Evolutionary conservation across 805 yeast species (phyloP), one percentile per base, ranked within the genome.

Genomic region (Cyberlindnera subsufficiens): DNA sequence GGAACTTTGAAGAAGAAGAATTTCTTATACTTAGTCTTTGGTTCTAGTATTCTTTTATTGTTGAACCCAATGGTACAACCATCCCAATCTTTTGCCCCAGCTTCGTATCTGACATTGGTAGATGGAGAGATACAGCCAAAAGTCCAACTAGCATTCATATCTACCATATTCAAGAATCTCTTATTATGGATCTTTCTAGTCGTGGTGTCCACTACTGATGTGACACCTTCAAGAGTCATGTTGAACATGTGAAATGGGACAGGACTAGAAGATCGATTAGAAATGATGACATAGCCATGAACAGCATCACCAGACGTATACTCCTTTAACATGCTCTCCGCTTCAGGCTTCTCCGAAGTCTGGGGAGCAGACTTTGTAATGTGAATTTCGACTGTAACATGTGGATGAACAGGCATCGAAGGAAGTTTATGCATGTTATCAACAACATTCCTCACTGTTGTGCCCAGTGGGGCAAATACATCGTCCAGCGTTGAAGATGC

Each of bases 271-370:
- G 78, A 67, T 13, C 61, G 66, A 52, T 78, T 78, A 36, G 72
- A 64, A 25, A 78, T 66, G 7, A 69, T 56, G 42, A 77, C 70
- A 51, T 72, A 77, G 0, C 91, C 91, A 53, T 76, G 72, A 13
- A 83, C 66, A 17, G 68, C 67, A 54, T 82, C 89, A n/a, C 87
- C 87, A 11, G 82, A 80, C 16, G 75, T 75, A 54, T 75, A 83
- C 56, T 80, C 86, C 44, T 69, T 67, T 22, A 74, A 53, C 32
- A 60, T 71, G 57, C 38, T 75, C 63, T 36, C 60, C 6, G 39
- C 20, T 29, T 48, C 55, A 5, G 42, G 17, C 25, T 46, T 51
- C 17, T 52, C 54, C 42, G 70, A 59, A 0, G 80, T 78, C 30
- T 55, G 57, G 0, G 81, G 76, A 1, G 74, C 71, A 18, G 64